phyloP scores from a whole-genome alignment of 352 stramenopile species.

The Phytophthora hibernalis region DNA sequence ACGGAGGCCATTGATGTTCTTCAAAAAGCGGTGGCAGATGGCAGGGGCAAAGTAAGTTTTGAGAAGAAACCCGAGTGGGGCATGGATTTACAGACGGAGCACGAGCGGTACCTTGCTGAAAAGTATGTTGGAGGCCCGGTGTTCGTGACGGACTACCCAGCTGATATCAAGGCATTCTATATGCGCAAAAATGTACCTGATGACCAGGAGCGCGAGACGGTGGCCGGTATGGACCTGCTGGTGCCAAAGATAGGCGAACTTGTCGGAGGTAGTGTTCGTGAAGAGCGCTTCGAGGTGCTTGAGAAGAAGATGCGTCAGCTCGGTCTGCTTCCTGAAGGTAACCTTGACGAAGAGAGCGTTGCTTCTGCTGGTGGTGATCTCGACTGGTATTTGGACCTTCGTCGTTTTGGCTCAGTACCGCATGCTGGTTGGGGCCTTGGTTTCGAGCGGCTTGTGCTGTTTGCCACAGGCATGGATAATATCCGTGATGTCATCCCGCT shows the following conservation, averaged over 20 bases:
- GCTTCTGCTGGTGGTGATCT: conserved; percentile 59
- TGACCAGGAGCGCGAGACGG: conserved; percentile 87
- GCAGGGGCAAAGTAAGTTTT: conserved; percentile 68
- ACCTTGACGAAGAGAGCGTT: conserved; percentile 71
- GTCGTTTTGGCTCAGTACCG: conserved; percentile 96
- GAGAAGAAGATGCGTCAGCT: conserved; percentile 69
- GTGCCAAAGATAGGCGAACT: conserved; percentile 97
- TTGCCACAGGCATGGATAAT: conserved; percentile 98
- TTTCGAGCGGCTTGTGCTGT: conserved; percentile 98
- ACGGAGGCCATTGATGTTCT: conserved; percentile 95
- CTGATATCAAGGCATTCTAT: conserved; percentile 99
- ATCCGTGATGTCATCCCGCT: conserved; percentile 99
- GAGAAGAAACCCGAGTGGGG: conserved; percentile 90
- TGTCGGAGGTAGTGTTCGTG: conserved; percentile 96
- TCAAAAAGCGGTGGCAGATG: conserved; percentile 63
- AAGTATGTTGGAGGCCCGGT: conserved; percentile 78
- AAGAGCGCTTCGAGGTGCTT: conserved; percentile 94
- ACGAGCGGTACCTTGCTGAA: conserved; percentile 96
- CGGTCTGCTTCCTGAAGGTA: conserved; percentile 55
- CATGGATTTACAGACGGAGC: conserved; percentile 98
- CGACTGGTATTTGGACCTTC: conserved; percentile 98
- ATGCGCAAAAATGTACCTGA: conserved; percentile 96
- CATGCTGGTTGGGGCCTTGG: conserved; percentile 98
- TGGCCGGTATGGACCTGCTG: conserved; percentile 97
- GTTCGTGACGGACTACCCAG: conserved; percentile 99